Conservation (phyloP, 1,284 basidiomycete genomes). For the Heterobasidion occidentale region DNA sequence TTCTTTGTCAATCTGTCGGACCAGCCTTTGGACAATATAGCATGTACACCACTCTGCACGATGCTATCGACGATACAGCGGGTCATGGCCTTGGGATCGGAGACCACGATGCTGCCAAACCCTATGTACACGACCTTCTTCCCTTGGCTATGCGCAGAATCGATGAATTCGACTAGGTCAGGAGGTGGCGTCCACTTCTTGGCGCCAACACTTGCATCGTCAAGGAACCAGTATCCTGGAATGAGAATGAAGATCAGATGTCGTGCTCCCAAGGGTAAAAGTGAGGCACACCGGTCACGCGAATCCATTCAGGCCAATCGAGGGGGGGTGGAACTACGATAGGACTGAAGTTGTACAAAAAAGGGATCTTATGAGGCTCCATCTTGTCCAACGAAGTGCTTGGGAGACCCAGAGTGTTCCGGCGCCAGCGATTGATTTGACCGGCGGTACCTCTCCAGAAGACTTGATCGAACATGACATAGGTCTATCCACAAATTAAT, state of each 20-base stretch:
- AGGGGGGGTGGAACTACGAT: constrained; percentile 82
- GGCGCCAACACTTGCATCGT: constrained; percentile 80
- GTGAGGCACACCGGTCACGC: constrained; percentile 66
- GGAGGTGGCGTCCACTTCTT: constrained; percentile 85
- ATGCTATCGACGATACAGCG: constrained; percentile 87
- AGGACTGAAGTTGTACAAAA: constrained; percentile 96
- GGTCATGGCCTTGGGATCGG: constrained; percentile 90
- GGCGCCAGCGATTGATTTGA: constrained; percentile 93
- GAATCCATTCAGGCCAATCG: constrained; percentile 99
- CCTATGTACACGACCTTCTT: constrained; percentile 98
- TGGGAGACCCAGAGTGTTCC: constrained; percentile 67
- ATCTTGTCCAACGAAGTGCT: constrained; percentile 87
- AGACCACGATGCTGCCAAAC: constrained; percentile 97
- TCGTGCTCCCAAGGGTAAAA: constrained; percentile 14
- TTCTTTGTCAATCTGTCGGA: constrained; percentile 81
- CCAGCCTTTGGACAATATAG: constrained; percentile 97
- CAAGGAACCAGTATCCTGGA: constrained; percentile 90
- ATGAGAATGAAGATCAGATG: constrained; percentile 7
- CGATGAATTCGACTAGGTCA: constrained; percentile 78
- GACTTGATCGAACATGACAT: constrained; percentile 94
- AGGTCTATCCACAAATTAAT: constrained; percentile 41
- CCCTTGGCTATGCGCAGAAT: constrained; percentile 57
- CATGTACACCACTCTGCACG: constrained; percentile 75
- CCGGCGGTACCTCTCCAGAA: constrained; percentile 94
- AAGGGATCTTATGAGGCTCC: constrained; percentile 94